phyloP scores from a whole-genome alignment of 768 basidiomycete species.

The Gloeopeniophorella convolvens region DNA sequence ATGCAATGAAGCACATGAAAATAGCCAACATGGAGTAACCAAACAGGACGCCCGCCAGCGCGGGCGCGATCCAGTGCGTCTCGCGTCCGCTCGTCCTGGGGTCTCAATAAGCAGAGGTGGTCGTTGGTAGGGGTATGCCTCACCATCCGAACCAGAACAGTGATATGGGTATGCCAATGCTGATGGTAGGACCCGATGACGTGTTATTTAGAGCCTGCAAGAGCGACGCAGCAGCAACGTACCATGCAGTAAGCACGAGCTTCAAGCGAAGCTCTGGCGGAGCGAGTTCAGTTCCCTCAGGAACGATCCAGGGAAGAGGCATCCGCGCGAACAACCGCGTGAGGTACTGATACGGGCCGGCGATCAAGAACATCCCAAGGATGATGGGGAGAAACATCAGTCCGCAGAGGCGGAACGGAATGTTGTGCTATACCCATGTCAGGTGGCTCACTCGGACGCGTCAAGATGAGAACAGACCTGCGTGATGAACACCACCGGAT shows the following conservation, averaged over 20 bases:
- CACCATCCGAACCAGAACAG: conserved; percentile 26
- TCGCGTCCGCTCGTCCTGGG: conserved; percentile 22
- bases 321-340: conserved; percentile 12
- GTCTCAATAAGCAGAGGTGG: background rate
- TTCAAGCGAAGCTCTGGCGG: conserved; percentile 19
- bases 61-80: conserved; percentile 22
- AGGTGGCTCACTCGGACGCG: background rate
- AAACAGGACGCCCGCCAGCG: conserved; percentile 23
- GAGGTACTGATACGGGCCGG: conserved; percentile 7
- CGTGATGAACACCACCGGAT: conserved; percentile 21
- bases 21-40: conserved; percentile 21
- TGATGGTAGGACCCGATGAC: too few species aligned
- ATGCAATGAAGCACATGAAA: conserved; percentile 22
- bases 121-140: background rate
- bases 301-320: conserved; percentile 17
- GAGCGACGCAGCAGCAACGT: background rate
- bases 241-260: conserved; percentile 22
- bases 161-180: conserved; percentile 20
- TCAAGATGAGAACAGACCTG: conserved; percentile 9
- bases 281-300: background rate
- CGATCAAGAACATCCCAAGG: conserved; percentile 19
- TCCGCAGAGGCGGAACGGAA: conserved; percentile 21
- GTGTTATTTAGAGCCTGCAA: too few species aligned
- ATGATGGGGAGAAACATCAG: conserved; percentile 21
- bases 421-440: conserved; percentile 15